A percentile compares a stretch with the other conserved stretches of the same genome.
Conservation (phyloP, 768 basidiomycete species). For the Dentipellis sp. region DNA sequence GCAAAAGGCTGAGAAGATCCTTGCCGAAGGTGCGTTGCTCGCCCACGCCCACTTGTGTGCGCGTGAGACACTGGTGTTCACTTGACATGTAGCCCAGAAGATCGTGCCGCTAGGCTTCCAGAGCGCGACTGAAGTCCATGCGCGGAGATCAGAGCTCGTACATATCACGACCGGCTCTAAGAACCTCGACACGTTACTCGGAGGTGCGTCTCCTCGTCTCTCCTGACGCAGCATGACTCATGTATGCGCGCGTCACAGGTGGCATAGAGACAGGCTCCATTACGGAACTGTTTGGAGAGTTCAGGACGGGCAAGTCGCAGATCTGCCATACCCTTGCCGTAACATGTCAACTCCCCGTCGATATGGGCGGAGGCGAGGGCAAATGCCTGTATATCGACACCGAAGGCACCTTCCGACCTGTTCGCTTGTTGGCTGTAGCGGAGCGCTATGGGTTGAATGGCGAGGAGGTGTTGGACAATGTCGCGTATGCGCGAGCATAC, state of each 20-base stretch:
- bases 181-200: slow-evolving; percentile 89
- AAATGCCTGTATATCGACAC: slow-evolving; percentile 99
- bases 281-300: slow-evolving; percentile 97
- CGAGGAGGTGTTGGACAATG: slow-evolving; percentile 96
- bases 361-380: slow-evolving; percentile 98
- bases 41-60: slow-evolving; percentile 1
- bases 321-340: slow-evolving; percentile 97
- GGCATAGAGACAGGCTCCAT: slow-evolving; percentile 98
- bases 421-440: slow-evolving; percentile 87
- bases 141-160: slow-evolving; percentile 88
- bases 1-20: slow-evolving; percentile 93
- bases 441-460: slow-evolving; percentile 96
- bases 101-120: slow-evolving; percentile 96
- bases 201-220: slow-evolving; percentile 44
- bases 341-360: slow-evolving; percentile 93
- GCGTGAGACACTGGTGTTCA: not conserved
- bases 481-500: slow-evolving; percentile 96
- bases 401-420: slow-evolving; percentile 97
- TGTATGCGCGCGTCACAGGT: slow-evolving; percentile 30
- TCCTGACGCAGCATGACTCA: no score
- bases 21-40: slow-evolving; percentile 65
- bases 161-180: slow-evolving; percentile 96
- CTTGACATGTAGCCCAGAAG: slow-evolving; percentile 61
- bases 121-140: slow-evolving; percentile 96
- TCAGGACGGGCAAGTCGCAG: slow-evolving; percentile 97